Percentiles rank a stretch among this genome's conserved stretches.
Evolutionary conservation across 306 rosid genomes (phyloP).

Genomic region (Gleditsia sinensis): DNA sequence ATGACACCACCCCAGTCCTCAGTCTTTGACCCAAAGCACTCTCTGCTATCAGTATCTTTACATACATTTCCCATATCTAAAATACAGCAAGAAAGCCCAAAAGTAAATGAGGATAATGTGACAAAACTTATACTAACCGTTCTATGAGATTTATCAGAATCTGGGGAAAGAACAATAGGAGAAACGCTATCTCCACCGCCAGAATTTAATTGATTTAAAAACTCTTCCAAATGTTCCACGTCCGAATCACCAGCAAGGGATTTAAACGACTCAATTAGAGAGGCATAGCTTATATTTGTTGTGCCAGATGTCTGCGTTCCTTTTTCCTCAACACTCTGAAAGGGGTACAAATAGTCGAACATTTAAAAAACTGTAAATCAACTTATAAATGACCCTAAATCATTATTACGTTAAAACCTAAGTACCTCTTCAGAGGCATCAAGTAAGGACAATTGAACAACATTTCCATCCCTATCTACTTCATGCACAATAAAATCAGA

Average conservation of each 20-base stretch:
- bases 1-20: neutral
- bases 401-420: neutral
- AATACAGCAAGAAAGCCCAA: neutral
- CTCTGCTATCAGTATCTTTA: neutral
- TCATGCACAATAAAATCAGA: slow-evolving; percentile 92
- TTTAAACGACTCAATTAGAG: slow-evolving; percentile 72
- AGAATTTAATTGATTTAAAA: slow-evolving; percentile 59
- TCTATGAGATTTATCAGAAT: slow-evolving; percentile 75
- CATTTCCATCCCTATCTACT: slow-evolving; percentile 77
- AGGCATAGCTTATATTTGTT: slow-evolving; percentile 52
- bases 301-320: slow-evolving; percentile 36
- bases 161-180: slow-evolving; percentile 74
- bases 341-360: neutral
- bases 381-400: neutral
- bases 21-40: slow-evolving; percentile 1
- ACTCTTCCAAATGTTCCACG: slow-evolving; percentile 58
- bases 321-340: slow-evolving; percentile 56
- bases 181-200: slow-evolving; percentile 52
- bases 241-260: slow-evolving; percentile 71
- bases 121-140: slow-evolving; percentile 63
- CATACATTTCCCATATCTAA: slow-evolving; percentile 14
- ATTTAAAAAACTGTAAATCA: neutral
- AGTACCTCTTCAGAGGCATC: slow-evolving; percentile 61
- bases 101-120: neutral
- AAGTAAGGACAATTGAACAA: slow-evolving; percentile 69